Evolutionary conservation across 2,329 filamentous ascomycete species (phyloP).

Genomic region (Beauveria sp.): DNA sequence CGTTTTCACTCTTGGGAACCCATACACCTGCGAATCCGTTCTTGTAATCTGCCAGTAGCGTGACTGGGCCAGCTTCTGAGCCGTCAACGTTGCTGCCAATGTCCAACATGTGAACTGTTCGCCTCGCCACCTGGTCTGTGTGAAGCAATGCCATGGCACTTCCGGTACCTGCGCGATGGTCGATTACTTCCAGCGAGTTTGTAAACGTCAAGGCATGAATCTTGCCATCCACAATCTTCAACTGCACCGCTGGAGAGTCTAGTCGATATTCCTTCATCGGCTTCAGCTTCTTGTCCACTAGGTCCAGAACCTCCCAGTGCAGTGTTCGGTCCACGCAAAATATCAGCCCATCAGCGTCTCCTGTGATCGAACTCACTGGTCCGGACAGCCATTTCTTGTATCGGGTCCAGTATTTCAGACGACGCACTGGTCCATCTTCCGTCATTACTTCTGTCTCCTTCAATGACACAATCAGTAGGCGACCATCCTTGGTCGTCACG

Average conservation of each 20-base stretch:
- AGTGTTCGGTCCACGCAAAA: slow-evolving; percentile 47
- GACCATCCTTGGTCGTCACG: slow-evolving; percentile 47
- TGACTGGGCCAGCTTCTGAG: slow-evolving; percentile 30
- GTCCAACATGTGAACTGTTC: slow-evolving; percentile 39
- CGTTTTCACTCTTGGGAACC: slow-evolving; percentile 36
- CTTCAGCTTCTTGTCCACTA: slow-evolving; percentile 42
- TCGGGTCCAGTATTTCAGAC: slow-evolving; percentile 45
- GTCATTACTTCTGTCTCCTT: slow-evolving; percentile 19
- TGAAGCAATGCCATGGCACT: slow-evolving; percentile 34
- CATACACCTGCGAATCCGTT: slow-evolving; percentile 43
- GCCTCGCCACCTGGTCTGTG: slow-evolving; percentile 37
- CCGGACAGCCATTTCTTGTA: slow-evolving; percentile 36
- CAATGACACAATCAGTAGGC: slow-evolving; percentile 49
- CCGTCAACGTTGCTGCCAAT: slow-evolving; percentile 27
- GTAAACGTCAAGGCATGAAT: slow-evolving; percentile 43
- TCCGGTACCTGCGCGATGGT: slow-evolving; percentile 32
- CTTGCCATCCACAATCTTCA: slow-evolving; percentile 40
- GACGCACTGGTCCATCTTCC: slow-evolving; percentile 14
- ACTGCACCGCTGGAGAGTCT: slow-evolving; percentile 43
- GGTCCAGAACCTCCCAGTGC: slow-evolving; percentile 48
- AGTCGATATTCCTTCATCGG: slow-evolving; percentile 39
- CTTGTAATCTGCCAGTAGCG: slow-evolving; percentile 40
- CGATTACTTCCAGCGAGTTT: slow-evolving; percentile 51
- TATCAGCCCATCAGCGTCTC: slow-evolving; percentile 49
- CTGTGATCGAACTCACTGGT: slow-evolving; percentile 49